phyloP scores from a whole-genome alignment of 148 eudicot species.

The Oxyria digyna region DNA sequence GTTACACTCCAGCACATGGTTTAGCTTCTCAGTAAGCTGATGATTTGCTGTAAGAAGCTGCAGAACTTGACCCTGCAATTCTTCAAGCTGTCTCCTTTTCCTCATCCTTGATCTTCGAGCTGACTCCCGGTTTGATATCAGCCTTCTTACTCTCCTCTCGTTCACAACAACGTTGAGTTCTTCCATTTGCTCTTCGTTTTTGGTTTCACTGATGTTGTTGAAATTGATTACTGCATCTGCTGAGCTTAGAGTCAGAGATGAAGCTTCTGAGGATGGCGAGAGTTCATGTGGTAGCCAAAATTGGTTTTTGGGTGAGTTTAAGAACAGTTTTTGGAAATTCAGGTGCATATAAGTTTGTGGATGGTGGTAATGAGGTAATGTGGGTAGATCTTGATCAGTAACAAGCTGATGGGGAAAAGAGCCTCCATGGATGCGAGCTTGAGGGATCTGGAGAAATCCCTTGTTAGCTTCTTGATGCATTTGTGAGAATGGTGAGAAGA shows the following conservation, averaged over 20 bases:
- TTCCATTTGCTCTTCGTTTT: conserved; percentile 4
- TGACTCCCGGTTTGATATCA: conserved; percentile 33
- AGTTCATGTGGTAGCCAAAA: conserved; percentile 1
- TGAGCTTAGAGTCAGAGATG: conserved; percentile 6
- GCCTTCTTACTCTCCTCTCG: conserved; percentile 17
- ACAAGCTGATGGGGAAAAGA: neutral
- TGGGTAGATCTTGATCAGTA: neutral
- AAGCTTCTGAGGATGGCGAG: conserved; percentile 3
- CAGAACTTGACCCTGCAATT: conserved; percentile 20
- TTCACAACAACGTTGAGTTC: conserved; percentile 14
- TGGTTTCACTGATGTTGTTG: neutral
- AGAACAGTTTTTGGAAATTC: neutral
- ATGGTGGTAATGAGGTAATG: conserved; percentile 1
- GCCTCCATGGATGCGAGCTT: conserved; percentile 5
- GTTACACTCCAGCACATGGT: conserved; percentile 27
- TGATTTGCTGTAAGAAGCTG: conserved; percentile 25
- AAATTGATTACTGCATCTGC: neutral
- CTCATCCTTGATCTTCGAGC: conserved; percentile 34
- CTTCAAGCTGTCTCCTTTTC: conserved; percentile 27
- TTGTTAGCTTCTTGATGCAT: conserved; percentile 6
- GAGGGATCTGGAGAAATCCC: conserved; percentile 1
- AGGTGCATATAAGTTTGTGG: neutral
- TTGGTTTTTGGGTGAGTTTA: neutral
- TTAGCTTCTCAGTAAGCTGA: conserved; percentile 27
- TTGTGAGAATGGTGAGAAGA: neutral